Base-by-base conservation (phyloP, 2,329 filamentous ascomycete species). In the Fusarium multiceps region DNA sequence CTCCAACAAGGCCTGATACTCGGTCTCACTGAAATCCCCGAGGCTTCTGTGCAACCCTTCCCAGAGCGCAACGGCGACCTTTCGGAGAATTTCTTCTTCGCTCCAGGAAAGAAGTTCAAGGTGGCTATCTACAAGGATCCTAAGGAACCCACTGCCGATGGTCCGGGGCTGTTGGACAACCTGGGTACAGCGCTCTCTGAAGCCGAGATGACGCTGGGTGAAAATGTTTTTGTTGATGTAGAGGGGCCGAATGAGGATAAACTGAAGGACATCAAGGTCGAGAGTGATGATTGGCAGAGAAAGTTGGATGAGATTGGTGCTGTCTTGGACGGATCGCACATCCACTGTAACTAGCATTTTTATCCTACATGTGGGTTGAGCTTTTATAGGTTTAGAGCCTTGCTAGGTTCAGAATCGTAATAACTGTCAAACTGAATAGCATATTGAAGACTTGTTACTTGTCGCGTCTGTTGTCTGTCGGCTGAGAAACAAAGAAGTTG, bases 41-140 rank as follows among this genome's bases (percentile, higher is more conserved):
- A 83, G 47, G 75, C 71, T 2, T 64, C 80, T 0, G 78, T 82
- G 77, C 81, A 83, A 27, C 80, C 81, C 0, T 80, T 83, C 53
- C 74, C 78, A 3, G 59, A 65, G 18, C 51, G 8, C 2, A 74
- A 74, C 18, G 20, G 59, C 2, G 47, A 58, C 3, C 18, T 73
- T 0, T 32, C 42, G 0, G 66, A 72, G 7, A 23, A 56, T 0
- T 74, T 73, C 32, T 71, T 74, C 54, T 74, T 74, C 3, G 13
- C 47, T 0, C 28, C 40, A 3, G 42, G 23, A 0, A 55, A 56
- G 14, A 30, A 18, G 3, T 73, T 72, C 23, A 28, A 54, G 20
- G 63, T 72, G 2, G 42, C 42, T 21, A 28, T 73, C 1, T 73
- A 54, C 66, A 50, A 69, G 13, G 71, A 73, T 4, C 60, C 47